Conservation (phyloP, 2,329 filamentous ascomycete genomes). For the Pestalotiopsis fici region DNA sequence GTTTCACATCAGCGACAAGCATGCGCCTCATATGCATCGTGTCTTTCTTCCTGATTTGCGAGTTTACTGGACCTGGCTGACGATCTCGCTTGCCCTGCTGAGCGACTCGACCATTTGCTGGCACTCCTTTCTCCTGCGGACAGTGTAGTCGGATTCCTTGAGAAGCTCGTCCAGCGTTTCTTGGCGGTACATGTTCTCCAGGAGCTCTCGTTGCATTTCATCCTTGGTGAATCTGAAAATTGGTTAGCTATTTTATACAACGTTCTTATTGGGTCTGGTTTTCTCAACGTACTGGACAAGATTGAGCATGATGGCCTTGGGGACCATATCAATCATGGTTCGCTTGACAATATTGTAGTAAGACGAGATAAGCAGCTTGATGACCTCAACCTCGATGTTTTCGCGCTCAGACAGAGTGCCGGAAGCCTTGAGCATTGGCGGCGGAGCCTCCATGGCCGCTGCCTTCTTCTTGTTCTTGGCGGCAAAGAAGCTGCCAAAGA, state of each 20-base stretch:
- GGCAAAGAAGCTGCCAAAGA: conserved; percentile 98
- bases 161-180: conserved; percentile 90
- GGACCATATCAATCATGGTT: conserved; percentile 99
- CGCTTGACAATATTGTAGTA: conserved; percentile 98
- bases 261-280: not conserved
- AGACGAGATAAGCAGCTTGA: conserved; percentile 93
- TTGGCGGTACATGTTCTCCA: conserved; percentile 96
- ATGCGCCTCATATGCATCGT: not conserved
- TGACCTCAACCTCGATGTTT: conserved; percentile 94
- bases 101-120: conserved; percentile 99
- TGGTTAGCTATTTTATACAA: conserved; percentile 17
- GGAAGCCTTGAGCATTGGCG: conserved; percentile 89
- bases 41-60: not conserved
- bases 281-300: conserved; percentile 78
- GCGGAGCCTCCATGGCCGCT: conserved; percentile 97
- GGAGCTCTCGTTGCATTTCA: conserved; percentile 95
- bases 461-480: conserved; percentile 99
- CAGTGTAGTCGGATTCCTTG: conserved; percentile 97
- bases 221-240: conserved; percentile 81
- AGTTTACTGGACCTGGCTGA: conserved; percentile 71
- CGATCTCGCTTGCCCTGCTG: conserved; percentile 88
- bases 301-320: conserved; percentile 97
- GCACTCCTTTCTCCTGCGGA: conserved; percentile 94
- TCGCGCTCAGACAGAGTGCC: conserved; percentile 93
- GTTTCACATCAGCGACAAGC: not conserved